Conservation (phyloP, 176 grass and related monocot species). For the Rhynchospora tenuis region DNA sequence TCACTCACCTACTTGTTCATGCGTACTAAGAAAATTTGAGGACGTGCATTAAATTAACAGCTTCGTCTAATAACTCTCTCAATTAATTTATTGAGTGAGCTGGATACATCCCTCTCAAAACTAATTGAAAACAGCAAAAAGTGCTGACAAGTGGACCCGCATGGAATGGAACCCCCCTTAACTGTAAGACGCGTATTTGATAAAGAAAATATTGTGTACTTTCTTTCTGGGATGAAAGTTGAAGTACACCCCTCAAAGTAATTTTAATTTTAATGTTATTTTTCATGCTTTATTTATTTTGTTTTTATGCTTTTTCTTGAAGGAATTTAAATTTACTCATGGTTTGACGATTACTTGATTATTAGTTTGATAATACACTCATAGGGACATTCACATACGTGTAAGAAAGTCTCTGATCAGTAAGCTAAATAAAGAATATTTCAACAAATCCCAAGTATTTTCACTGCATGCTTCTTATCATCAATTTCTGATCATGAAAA, state of each 20-base stretch:
- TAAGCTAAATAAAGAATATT: too few relatives aligned
- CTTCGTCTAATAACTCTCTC: not conserved
- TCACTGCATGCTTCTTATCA: too few relatives aligned
- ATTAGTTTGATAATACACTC: too few relatives aligned
- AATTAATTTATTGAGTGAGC: not conserved
- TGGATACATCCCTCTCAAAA: not conserved
- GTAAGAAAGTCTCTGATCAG: too few relatives aligned
- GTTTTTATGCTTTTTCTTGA: too few relatives aligned
- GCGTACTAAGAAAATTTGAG: not conserved
- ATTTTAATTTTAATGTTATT: not conserved
- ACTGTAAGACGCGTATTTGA: not conserved
- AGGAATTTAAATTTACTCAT: too few relatives aligned
- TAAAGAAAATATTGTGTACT: not conserved
- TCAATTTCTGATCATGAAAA: too few relatives aligned
- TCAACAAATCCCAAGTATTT: too few relatives aligned
- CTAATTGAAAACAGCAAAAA: not conserved
- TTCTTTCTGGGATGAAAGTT: not conserved
- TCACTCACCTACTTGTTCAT: not conserved
- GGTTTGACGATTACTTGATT: too few relatives aligned
- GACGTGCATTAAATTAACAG: not conserved
- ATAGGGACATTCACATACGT: too few relatives aligned
- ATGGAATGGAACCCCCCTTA: not conserved
- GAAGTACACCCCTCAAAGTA: not conserved
- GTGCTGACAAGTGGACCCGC: not conserved
- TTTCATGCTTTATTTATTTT: not conserved